phyloP scores from a whole-genome alignment of 2,329 filamentous ascomycete genomes.

The Cladophialophora chaetospira region DNA sequence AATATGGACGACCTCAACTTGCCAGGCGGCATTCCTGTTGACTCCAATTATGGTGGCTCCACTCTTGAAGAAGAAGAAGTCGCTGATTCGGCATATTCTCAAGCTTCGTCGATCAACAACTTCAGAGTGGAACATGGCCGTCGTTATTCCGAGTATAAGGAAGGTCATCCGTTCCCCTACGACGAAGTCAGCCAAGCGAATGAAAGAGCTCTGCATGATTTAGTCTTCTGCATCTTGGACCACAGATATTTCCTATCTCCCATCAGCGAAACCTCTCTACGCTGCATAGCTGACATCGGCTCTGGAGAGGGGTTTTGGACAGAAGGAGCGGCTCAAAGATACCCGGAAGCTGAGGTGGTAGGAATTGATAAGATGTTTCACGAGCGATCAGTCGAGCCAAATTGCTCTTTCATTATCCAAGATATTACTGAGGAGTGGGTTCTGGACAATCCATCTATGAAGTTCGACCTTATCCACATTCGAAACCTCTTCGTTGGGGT shows the following conservation, averaged over 20 bases:
- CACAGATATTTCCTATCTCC: constrained; percentile 30
- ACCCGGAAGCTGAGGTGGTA: constrained; percentile 38
- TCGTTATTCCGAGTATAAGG: constrained; percentile 39
- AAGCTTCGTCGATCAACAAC: constrained; percentile 35
- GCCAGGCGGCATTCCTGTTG: constrained; percentile 24
- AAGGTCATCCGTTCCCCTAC: constrained; percentile 34
- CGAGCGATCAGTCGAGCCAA: constrained; percentile 34
- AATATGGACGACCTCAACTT: constrained; percentile 29
- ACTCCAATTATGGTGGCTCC: constrained; percentile 22
- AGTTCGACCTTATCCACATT: constrained; percentile 49
- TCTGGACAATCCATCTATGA: constrained; percentile 35
- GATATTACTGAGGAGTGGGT: constrained; percentile 42
- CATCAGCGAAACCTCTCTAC: constrained; percentile 26
- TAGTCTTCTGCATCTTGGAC: constrained; percentile 27
- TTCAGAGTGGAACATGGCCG: constrained; percentile 40
- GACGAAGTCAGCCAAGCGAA: constrained; percentile 32
- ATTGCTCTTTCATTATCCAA: constrained; percentile 39
- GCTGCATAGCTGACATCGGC: constrained; percentile 38
- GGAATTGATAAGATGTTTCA: constrained; percentile 44
- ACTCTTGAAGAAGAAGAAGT: constrained; percentile 19
- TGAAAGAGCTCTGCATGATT: constrained; percentile 25
- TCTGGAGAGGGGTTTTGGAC: constrained; percentile 41
- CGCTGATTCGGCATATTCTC: constrained; percentile 30
- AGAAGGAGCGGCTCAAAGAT: constrained; percentile 38
- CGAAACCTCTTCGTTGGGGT: constrained; percentile 42